Evolutionary conservation across 371 early-diverging fungal species (phyloP), one percentile per base, ranked within the genome.

Genomic region (Actinomortierella wolfii): DNA sequence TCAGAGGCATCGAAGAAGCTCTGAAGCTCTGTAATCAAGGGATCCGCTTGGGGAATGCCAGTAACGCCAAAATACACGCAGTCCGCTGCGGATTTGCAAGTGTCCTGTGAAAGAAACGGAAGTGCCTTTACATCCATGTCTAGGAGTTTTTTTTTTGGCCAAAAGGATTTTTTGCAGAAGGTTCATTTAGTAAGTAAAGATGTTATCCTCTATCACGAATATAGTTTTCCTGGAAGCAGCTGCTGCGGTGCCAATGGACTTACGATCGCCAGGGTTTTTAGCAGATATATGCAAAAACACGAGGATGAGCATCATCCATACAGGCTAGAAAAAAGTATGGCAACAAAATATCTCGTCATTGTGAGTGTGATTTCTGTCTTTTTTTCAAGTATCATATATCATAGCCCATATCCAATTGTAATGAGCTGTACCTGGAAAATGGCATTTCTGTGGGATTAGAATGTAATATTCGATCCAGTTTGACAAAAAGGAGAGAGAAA

Each of bases 41-140:
- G 76, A 44, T 67, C 76, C 14, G 66, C 59, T 17, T 60, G 21
- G 0, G 74, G 73, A 8, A 66, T 28, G 8, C 74, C 78, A 11
- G 78, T 76, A 49, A 64, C 78, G 44, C 74, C 80, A 58, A 79
- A 65, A 48, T 75, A 64, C 15, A 73, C 61, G 53, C 80, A 79
- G 24, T 51, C 59, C n/a, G 76, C 46, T 9, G 60, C 50, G 7
- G 74, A 59, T 25, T 59, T 63, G 54, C 74, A 75, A 6, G 70
- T 69, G 51, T 75, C 58, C 28, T 48, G 56, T 1, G 76, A 64
- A 39, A 75, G 68, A 53, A 60, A 75, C 0, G 76, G 76, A 40
- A 75, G 28, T 29, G 68, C 61, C n/a, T 61, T 75, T 13, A 59
- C 63, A 41, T 23, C 46, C 68, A 69, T 64, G 18, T 69, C 76